phyloP scores from a whole-genome alignment of 192 early-diverging fungal genomes.

The Coemansia umbellata region DNA sequence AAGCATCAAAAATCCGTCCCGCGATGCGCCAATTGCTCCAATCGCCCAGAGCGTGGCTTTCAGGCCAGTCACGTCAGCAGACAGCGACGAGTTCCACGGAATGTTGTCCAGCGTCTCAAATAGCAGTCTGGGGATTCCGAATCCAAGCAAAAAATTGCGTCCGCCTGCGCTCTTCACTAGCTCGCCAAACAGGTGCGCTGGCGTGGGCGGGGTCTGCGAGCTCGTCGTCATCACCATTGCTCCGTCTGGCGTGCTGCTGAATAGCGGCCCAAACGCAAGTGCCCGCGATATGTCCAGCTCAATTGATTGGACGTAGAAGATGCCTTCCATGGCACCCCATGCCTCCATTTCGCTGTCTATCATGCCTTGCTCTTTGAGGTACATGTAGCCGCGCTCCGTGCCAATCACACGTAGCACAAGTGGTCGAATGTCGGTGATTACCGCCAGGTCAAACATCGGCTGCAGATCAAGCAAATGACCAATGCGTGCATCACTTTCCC shows the following conservation, averaged over 20 bases:
- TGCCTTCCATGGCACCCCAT: conserved; percentile 48
- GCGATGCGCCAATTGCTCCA: conserved; percentile 44
- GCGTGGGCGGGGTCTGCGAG: conserved; percentile 44
- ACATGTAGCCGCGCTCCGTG: conserved; percentile 37
- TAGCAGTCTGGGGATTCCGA: conserved; percentile 37
- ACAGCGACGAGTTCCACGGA: conserved; percentile 34
- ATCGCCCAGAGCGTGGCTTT: conserved; percentile 54
- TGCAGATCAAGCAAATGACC: conserved; percentile 21
- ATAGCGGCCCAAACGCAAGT: conserved; percentile 45
- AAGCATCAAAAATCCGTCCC: conserved; percentile 41
- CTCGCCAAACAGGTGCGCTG: conserved; percentile 49
- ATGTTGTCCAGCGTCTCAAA: conserved; percentile 51
- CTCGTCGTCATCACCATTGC: conserved; percentile 44
- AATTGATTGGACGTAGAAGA: conserved; percentile 42
- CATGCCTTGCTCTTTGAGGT: conserved; percentile 27
- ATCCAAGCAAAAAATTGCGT: conserved; percentile 14
- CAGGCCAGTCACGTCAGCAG: conserved; percentile 29
- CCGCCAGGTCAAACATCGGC: conserved; percentile 46
- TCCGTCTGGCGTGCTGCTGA: conserved; percentile 45
- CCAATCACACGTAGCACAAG: conserved; percentile 34
- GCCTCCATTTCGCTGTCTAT: conserved; percentile 50
- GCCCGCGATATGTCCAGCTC: conserved; percentile 47
- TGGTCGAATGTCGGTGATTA: conserved; percentile 45
- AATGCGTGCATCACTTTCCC: conserved; percentile 26
- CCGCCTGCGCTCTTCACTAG: conserved; percentile 27